Conservation (phyloP, 176 grass and related monocot species). For the Aegilops speltoides region DNA sequence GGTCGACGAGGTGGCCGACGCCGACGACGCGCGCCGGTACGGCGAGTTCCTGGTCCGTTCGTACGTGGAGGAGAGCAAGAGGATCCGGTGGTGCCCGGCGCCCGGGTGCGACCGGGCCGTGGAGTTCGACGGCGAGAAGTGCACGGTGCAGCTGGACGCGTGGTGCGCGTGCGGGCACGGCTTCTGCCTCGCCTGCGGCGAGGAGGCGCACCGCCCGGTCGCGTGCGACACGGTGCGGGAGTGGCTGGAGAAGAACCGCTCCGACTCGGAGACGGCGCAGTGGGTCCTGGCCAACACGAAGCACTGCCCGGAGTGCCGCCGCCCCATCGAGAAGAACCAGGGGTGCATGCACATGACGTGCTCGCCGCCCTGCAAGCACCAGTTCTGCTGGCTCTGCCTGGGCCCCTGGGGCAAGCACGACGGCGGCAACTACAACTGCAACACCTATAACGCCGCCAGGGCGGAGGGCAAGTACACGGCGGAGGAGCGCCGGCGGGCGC, state of each 20-base stretch:
- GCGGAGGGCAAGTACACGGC: slow-evolving; percentile 2
- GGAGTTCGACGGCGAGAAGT: neutral
- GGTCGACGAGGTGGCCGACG: slow-evolving; percentile 1
- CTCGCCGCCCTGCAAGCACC: slow-evolving; percentile 1
- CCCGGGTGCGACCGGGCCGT: slow-evolving; percentile 39
- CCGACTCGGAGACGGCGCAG: slow-evolving; percentile 14
- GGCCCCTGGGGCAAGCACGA: neutral
- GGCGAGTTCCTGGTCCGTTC: slow-evolving; percentile 22
- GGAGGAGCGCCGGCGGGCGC: slow-evolving; percentile 1
- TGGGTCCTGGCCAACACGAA: slow-evolving; percentile 53
- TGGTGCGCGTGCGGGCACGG: slow-evolving; percentile 22
- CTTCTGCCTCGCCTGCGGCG: slow-evolving; percentile 44
- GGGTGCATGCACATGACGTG: slow-evolving; percentile 69
- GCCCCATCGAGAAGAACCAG: slow-evolving; percentile 57
- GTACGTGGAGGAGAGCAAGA: slow-evolving; percentile 49
- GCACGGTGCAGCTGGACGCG: slow-evolving; percentile 20
- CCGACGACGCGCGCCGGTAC: slow-evolving; percentile 3
- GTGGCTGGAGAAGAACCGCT: slow-evolving; percentile 15
- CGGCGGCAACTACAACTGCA: slow-evolving; percentile 23
- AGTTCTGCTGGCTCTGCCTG: slow-evolving; percentile 74
- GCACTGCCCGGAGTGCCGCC: slow-evolving; percentile 47
- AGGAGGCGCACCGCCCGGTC: slow-evolving; percentile 59
- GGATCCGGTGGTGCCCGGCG: slow-evolving; percentile 44
- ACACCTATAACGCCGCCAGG: slow-evolving; percentile 30
- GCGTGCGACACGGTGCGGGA: slow-evolving; percentile 19